Evolutionary conservation across 2,329 filamentous ascomycete genomes (phyloP).

Genomic region (Curvularia spicifera): DNA sequence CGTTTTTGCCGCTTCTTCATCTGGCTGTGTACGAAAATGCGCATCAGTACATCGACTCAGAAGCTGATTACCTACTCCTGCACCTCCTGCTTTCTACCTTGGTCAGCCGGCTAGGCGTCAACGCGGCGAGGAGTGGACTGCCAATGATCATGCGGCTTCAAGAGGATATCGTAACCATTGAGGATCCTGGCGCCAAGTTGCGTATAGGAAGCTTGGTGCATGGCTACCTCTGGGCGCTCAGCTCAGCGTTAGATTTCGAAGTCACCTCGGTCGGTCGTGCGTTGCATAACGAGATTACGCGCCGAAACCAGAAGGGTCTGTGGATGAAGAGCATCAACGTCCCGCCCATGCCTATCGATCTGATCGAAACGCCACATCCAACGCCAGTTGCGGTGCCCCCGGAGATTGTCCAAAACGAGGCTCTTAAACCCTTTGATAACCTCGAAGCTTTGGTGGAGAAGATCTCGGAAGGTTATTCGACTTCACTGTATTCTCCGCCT

Average conservation of each 20-base stretch:
- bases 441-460: conserved; percentile 73
- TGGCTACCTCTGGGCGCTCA: conserved; percentile 84
- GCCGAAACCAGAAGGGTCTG: conserved; percentile 74
- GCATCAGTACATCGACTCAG: conserved; percentile 66
- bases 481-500: conserved; percentile 67
- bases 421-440: conserved; percentile 76
- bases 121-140: conserved; percentile 76
- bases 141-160: conserved; percentile 91
- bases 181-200: conserved; percentile 73
- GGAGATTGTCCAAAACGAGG: conserved; percentile 40
- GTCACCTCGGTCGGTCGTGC: conserved; percentile 70
- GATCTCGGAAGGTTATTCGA: conserved; percentile 74
- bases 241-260: conserved; percentile 79
- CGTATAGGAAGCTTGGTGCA: conserved; percentile 84
- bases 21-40: conserved; percentile 89
- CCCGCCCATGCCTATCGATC: conserved; percentile 69
- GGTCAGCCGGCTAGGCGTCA: conserved; percentile 79
- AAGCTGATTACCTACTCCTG: conserved; percentile 76
- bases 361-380: conserved; percentile 55
- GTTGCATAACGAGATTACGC: conserved; percentile 76
- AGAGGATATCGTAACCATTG: conserved; percentile 75
- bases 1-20: conserved; percentile 82
- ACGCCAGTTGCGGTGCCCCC: conserved; percentile 32
- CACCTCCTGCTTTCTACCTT: conserved; percentile 78
- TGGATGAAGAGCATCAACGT: conserved; percentile 79